These are phyloP conservation scores for Fusarium newnesense DNA, from an alignment of 2,329 filamentous ascomycete species.

Conservation along the genomic window DNA sequence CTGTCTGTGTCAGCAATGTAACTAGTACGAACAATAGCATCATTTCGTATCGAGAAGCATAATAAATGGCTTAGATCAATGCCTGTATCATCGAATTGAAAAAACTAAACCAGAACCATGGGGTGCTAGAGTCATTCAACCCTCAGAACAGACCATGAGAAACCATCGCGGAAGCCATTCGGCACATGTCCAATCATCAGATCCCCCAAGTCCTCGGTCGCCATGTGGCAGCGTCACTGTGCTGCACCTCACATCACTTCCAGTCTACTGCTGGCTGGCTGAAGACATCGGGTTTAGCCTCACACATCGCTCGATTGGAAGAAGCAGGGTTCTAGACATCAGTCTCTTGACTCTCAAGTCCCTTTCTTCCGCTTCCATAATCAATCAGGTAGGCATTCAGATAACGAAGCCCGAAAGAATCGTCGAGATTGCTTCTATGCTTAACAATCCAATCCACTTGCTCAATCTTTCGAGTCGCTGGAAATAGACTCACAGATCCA, in stretches of 20 bases:
- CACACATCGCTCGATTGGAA: conserved; percentile 25
- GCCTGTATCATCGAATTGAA: background rate
- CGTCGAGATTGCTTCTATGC: conserved; percentile 32
- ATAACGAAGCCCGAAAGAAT: conserved; percentile 17
- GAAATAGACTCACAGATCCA: conserved; percentile 42
- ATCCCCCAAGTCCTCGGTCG: conserved; percentile 25
- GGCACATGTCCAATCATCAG: conserved; percentile 27
- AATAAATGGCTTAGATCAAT: conserved; percentile 8
- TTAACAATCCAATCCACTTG: conserved; percentile 43
- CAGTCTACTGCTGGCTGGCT: conserved; percentile 1
- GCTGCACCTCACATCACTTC: conserved; percentile 27
- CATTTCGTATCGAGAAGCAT: conserved; percentile 18
- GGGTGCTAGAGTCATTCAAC: conserved; percentile 10
- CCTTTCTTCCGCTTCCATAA: conserved; percentile 6
- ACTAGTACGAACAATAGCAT: conserved; percentile 17
- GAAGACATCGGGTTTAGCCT: conserved; percentile 27
- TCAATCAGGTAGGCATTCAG: conserved; percentile 18
- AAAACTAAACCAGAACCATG: background rate
- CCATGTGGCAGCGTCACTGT: conserved; percentile 41
- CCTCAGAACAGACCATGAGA: background rate
- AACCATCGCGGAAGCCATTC: conserved; percentile 14
- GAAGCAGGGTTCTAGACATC: conserved; percentile 9
- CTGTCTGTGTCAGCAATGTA: conserved; percentile 30
- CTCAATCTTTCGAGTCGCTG: conserved; percentile 24
- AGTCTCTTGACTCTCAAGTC: background rate